Evolutionary conservation across 1,284 basidiomycete genomes (phyloP).

Genomic region (Cystobasidium sp.): DNA sequence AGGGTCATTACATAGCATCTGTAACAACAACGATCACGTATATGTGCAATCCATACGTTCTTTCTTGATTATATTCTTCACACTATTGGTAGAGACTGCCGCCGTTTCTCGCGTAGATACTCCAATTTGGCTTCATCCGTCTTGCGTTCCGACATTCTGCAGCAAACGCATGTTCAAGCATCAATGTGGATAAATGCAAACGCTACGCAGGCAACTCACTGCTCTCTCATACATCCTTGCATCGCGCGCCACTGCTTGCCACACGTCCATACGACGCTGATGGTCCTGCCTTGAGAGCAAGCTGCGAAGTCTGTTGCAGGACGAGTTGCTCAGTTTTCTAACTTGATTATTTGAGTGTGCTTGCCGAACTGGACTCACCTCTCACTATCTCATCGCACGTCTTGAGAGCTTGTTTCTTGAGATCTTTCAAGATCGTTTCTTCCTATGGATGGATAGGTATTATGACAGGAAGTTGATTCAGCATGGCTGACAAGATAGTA

Average conservation of each 20-base stretch:
- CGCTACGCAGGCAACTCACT: slow-evolving; percentile 42
- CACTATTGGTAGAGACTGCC: slow-evolving; percentile 21
- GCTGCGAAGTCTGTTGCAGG: slow-evolving; percentile 47
- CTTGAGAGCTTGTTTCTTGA: slow-evolving; percentile 48
- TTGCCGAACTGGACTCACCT: slow-evolving; percentile 25
- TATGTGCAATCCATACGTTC: too few relatives aligned
- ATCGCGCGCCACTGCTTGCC: slow-evolving; percentile 50
- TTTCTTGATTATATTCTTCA: too few relatives aligned
- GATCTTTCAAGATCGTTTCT: slow-evolving; percentile 48
- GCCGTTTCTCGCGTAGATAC: slow-evolving; percentile 45
- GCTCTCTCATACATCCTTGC: slow-evolving; percentile 50
- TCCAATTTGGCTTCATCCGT: slow-evolving; percentile 49
- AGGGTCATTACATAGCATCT: too few relatives aligned
- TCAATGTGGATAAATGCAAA: neutral
- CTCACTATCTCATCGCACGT: slow-evolving; percentile 47
- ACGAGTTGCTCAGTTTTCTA: neutral
- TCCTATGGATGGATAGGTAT: slow-evolving; percentile 42
- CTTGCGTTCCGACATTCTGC: slow-evolving; percentile 51
- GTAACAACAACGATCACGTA: too few relatives aligned
- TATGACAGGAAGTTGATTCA: neutral
- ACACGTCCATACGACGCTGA: slow-evolving; percentile 51
- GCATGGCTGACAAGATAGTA: too few relatives aligned
- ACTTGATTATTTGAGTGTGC: neutral
- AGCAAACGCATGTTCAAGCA: neutral
- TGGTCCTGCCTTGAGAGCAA: slow-evolving; percentile 50